Conservation (phyloP, 208 protist species). For the Crithidia brevicula region DNA sequence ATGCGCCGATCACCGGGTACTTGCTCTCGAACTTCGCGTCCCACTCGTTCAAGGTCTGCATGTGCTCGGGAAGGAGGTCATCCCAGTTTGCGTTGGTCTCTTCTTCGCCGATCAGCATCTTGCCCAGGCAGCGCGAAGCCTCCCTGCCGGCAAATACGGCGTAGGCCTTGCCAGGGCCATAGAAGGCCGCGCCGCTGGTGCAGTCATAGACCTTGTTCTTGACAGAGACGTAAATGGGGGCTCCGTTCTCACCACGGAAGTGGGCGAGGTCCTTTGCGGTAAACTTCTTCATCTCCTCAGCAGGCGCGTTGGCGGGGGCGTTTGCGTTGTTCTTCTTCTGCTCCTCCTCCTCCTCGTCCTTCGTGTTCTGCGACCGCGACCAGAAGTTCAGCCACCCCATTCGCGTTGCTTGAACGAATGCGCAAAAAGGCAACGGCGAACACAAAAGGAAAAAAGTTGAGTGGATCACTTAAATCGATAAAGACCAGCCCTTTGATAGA, state of each 20-base stretch:
- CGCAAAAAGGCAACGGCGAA: too few relatives aligned
- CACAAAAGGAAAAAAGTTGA: too few relatives aligned
- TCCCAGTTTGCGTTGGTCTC: constrained; percentile 83
- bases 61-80: constrained; percentile 65
- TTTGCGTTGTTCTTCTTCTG: not conserved
- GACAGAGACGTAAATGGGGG: constrained; percentile 75
- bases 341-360: not conserved
- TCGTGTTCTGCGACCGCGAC: not conserved
- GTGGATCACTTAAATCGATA: too few relatives aligned
- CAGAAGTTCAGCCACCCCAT: constrained; percentile 30
- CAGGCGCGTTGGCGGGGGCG: not conserved
- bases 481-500: too few relatives aligned
- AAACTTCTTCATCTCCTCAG: constrained; percentile 36
- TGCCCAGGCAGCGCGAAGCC: constrained; percentile 74
- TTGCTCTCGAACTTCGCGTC: constrained; percentile 70
- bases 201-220: constrained; percentile 86
- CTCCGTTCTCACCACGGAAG: constrained; percentile 46
- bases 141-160: constrained; percentile 83
- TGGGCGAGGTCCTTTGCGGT: constrained; percentile 51
- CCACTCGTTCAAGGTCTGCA: constrained; percentile 78
- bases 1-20: constrained; percentile 73
- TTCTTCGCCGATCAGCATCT: constrained; percentile 80
- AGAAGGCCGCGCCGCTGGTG: constrained; percentile 64
- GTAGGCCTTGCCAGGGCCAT: constrained; percentile 79
- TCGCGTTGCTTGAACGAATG: too few relatives aligned